Percentiles rank a stretch among this genome's conserved stretches.
Conservation (phyloP, 257 asterid species). For the Solanum neorickii region DNA sequence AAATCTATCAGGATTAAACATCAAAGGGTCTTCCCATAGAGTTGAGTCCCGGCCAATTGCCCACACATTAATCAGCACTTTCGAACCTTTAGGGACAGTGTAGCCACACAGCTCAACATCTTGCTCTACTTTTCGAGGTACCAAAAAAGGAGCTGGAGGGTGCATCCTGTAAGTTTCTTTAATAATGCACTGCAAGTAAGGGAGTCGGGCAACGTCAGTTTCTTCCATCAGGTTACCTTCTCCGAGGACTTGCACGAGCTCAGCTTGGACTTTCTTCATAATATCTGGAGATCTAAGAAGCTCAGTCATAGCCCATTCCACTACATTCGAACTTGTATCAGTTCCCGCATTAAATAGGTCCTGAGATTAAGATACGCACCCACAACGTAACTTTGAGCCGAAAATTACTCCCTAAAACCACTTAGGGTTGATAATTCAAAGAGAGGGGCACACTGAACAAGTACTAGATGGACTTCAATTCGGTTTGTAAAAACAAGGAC, state of each 20-base stretch:
- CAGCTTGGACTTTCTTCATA: background rate
- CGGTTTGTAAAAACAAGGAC: too few relatives aligned
- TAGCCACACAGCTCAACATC: constrained; percentile 2
- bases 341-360: background rate
- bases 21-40: background rate
- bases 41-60: constrained; percentile 1
- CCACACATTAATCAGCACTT: background rate
- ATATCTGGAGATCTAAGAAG: background rate
- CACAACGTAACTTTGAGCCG: background rate
- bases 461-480: background rate
- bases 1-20: constrained; percentile 1
- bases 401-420: background rate
- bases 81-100: background rate
- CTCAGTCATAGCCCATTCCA: constrained; percentile 6
- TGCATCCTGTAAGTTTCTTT: background rate
- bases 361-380: background rate
- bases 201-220: background rate
- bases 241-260: background rate
- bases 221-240: background rate
- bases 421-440: background rate
- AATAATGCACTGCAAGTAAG: background rate
- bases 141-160: background rate
- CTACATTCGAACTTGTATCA: background rate
- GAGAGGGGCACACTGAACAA: too few relatives aligned
- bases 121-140: background rate